Conservation (phyloP, 345 rosid genomes). For the Mercurialis annua region DNA sequence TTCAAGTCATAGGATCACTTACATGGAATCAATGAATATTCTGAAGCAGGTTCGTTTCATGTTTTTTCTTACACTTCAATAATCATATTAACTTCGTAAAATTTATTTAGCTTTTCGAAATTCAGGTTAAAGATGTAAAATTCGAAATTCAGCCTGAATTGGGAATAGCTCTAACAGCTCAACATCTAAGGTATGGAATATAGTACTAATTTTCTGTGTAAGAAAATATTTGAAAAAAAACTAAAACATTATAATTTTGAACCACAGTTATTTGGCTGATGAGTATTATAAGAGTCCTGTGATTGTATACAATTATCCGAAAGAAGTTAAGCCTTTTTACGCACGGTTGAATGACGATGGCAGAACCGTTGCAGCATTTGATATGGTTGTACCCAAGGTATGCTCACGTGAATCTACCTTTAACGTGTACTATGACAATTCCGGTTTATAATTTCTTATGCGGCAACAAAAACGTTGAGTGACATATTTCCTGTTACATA, state of each 20-base stretch:
- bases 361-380: constrained; percentile 86
- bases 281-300: constrained; percentile 58
- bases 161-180: constrained; percentile 63
- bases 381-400: constrained; percentile 82
- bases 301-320: constrained; percentile 61
- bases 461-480: no score
- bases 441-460: no score
- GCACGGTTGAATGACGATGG: constrained; percentile 65
- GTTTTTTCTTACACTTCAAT: neutral
- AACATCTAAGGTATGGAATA: constrained; percentile 65
- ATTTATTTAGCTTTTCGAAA: neutral
- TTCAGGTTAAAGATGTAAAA: constrained; percentile 45
- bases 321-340: constrained; percentile 60
- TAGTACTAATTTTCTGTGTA: neutral
- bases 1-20: constrained; percentile 51
- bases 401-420: no score
- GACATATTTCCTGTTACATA: neutral
- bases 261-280: constrained; percentile 69
- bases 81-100: constrained; percentile 6
- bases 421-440: no score
- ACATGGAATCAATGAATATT: constrained; percentile 53
- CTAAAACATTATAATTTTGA: constrained; percentile 8
- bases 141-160: constrained; percentile 57
- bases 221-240: neutral
- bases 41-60: constrained; percentile 46